Evolutionary conservation across 1,284 basidiomycete species (phyloP), one percentile per base, ranked within the genome.

Genomic region (Takashimella koratensis): DNA sequence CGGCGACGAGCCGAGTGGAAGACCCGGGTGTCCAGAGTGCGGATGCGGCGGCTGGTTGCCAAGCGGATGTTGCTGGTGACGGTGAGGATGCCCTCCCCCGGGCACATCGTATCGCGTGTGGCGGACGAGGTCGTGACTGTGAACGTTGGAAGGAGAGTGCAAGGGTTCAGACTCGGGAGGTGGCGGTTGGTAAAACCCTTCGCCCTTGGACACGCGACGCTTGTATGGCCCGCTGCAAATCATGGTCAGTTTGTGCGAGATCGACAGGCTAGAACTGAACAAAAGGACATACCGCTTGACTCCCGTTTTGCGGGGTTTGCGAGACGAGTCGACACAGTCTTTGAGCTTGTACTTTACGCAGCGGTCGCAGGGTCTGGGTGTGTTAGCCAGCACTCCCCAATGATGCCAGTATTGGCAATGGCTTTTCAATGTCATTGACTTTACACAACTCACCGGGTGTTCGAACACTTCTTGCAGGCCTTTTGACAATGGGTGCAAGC

Each of bases 381-480:
- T n/a, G n/a, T n/a, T n/a, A n/a, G n/a, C n/a, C n/a, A n/a, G n/a
- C n/a, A n/a, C n/a, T n/a, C n/a, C n/a, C n/a, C n/a, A n/a, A n/a
- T n/a, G n/a, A n/a, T n/a, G n/a, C n/a, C n/a, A n/a, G n/a, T n/a
- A n/a, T n/a, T n/a, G n/a, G n/a, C n/a, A n/a, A n/a, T n/a, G n/a
- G n/a, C n/a, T n/a, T n/a, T n/a, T n/a, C n/a, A n/a, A n/a, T n/a
- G n/a, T n/a, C n/a, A n/a, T n/a, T n/a, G n/a, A n/a, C n/a, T n/a
- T n/a, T n/a, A n/a, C n/a, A 6, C 12, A 10, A 62, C 65, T 54
- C 30, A 71, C 70, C 70, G 62, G 22, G 64, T 70, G 48, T 69
- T 67, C 4, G 69, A 70, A 48, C 71, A 73, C 56, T 68, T 73
- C 57, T 73, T 73, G 54, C 71, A 73, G n/a, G 71, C 71, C 52